phyloP scores from a whole-genome alignment of 164 flowering plant species.

The Annona squamosa region DNA sequence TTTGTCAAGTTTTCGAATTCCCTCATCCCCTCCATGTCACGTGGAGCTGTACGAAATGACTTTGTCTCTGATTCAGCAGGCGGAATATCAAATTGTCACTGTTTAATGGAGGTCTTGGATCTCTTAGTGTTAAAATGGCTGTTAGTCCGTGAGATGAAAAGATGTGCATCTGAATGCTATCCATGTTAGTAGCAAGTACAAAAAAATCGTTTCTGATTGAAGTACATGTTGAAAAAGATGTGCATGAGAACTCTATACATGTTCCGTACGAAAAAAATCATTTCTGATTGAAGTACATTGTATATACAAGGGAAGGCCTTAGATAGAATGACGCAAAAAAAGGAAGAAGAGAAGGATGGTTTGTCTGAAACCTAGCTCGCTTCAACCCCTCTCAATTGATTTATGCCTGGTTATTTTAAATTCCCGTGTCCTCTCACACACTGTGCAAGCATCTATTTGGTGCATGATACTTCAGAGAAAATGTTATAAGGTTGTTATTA shows the following conservation, averaged over 20 bases:
- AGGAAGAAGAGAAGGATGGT: not conserved
- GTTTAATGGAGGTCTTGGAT: too few relatives aligned
- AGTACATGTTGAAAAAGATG: not conserved
- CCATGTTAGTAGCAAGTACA: too few relatives aligned
- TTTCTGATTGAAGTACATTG: not conserved
- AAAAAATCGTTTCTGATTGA: too few relatives aligned
- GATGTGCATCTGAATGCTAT: too few relatives aligned
- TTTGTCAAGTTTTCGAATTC: too few relatives aligned
- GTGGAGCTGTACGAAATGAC: too few relatives aligned
- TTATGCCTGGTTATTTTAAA: not conserved
- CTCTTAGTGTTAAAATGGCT: too few relatives aligned
- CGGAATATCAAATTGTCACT: too few relatives aligned
- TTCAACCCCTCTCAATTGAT: not conserved
- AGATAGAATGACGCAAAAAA: not conserved
- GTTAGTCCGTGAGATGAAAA: too few relatives aligned
- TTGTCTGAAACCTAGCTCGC: not conserved
- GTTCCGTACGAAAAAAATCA: not conserved
- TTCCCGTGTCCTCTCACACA: not conserved
- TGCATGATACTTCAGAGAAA: not conserved
- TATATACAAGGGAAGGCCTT: not conserved
- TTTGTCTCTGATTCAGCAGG: too few relatives aligned
- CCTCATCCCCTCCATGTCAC: too few relatives aligned
- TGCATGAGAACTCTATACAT: not conserved
- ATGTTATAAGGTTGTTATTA: not conserved
- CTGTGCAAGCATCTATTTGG: not conserved